These are phyloP conservation scores for Liquidambar formosana DNA, from an alignment of 164 flowering plant genomes.

Conservation along the genomic window DNA sequence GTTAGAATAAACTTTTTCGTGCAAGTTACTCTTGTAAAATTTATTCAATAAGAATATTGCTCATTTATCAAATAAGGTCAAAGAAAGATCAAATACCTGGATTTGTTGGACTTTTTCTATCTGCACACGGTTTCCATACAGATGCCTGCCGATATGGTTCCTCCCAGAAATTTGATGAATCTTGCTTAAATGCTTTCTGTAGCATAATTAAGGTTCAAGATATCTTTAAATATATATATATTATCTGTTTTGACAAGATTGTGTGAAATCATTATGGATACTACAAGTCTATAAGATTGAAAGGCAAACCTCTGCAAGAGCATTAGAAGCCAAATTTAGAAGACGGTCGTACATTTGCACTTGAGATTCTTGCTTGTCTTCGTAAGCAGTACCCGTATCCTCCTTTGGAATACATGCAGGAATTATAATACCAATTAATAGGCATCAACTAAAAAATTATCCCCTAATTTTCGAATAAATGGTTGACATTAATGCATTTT, in stretches of 20 bases:
- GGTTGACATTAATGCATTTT: neutral
- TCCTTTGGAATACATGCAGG: slow-evolving; percentile 26
- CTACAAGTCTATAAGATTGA: slow-evolving; percentile 34
- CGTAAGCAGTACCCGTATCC: slow-evolving; percentile 25
- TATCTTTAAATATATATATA: neutral
- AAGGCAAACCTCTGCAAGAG: slow-evolving; percentile 62
- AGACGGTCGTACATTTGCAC: slow-evolving; percentile 66
- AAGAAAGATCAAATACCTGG: slow-evolving; percentile 27
- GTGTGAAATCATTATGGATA: neutral
- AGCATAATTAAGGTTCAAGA: slow-evolving; percentile 10
- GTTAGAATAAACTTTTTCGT: neutral
- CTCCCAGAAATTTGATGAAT: slow-evolving; percentile 52
- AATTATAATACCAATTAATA: neutral
- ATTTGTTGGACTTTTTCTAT: slow-evolving; percentile 26
- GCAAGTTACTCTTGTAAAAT: neutral
- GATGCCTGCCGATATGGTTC: slow-evolving; percentile 60
- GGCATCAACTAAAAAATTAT: slow-evolving; percentile 12
- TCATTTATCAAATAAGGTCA: neutral
- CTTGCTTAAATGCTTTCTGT: slow-evolving; percentile 57
- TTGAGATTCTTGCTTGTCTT: slow-evolving; percentile 27
- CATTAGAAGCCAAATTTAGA: slow-evolving; percentile 60
- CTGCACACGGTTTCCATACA: slow-evolving; percentile 84
- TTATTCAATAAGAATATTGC: neutral
- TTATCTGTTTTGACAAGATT: neutral
- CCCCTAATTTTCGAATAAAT: neutral